Base-by-base conservation (phyloP, 208 protist genomes). In the Acanthamoeba triangularis region DNA sequence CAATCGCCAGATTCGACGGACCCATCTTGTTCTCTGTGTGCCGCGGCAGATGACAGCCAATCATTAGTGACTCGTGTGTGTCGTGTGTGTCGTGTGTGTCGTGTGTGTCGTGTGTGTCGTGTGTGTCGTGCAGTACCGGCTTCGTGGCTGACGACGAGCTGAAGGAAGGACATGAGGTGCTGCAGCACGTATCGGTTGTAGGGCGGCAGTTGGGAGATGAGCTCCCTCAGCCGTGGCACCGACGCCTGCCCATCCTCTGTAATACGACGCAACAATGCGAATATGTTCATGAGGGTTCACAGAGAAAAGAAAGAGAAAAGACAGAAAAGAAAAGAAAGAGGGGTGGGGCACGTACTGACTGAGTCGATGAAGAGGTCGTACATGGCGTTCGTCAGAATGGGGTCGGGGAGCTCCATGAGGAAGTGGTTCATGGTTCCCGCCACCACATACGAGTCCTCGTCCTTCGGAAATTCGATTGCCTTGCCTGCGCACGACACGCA, bases 141-240 rank as follows among this genome's bases (percentile, higher is more conserved):
- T 33, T 94, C 63, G 28, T 94, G 30, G 7, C 47, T 7, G 7
- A 94, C 67, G 47, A 94, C 65, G 63, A 94, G 90, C 41, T 80
- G 65, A 33, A 94, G 65, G 63, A 94, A 78, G 44, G 90, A 94
- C 56, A 94, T 94, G 61, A 94, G 63, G 63, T 94, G 90, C 37
- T 94, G 90, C 33, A 94, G 65, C 18, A 78, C 63, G 63, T 65
- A 94, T 30, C 90, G 90, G 44, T 94, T 94, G 61, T 54, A 94
- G 30, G 65, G 59, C 1, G 90, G 90, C 54, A 94, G 84, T 52
- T 91, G 84, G 1, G 0, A 0, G 33, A 91, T 65, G 30, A 91
- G 84, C 13, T 65, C 44, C 65, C 11, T 47, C 90, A 80, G 78
- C 44, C 47, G 1, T 16, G 25, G 65, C 41, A 78, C 14, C 28